phyloP scores from a whole-genome alignment of 495 filamentous ascomycete genomes.

The Jackrogersella minutella region DNA sequence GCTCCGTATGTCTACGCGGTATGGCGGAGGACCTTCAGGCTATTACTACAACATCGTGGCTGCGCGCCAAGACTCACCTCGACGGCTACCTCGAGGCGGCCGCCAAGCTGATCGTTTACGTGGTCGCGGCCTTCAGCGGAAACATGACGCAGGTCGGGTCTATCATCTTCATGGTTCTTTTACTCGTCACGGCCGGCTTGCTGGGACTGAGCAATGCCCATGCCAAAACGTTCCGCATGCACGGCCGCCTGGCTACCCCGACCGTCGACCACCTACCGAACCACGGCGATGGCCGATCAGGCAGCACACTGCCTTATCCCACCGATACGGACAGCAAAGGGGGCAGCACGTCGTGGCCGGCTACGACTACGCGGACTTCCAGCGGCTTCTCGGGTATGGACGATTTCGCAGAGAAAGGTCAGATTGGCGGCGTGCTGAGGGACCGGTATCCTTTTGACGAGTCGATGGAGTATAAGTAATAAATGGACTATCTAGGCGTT shows the following conservation, averaged over 20 bases:
- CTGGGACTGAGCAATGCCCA: constrained; percentile 61
- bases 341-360: constrained; percentile 38
- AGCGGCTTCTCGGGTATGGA: constrained; percentile 38
- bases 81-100: constrained; percentile 57
- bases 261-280: constrained; percentile 37
- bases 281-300: too few relatives aligned
- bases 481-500: background rate
- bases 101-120: constrained; percentile 64
- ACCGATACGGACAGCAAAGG: constrained; percentile 24
- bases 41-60: constrained; percentile 64
- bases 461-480: constrained; percentile 31
- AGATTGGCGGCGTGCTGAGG: constrained; percentile 34
- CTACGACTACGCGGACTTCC: constrained; percentile 26
- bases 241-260: constrained; percentile 49
- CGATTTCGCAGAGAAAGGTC: constrained; percentile 44
- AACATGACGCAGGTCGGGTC: constrained; percentile 60
- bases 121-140: constrained; percentile 58
- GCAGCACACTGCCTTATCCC: constrained; percentile 30
- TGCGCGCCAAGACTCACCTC: constrained; percentile 57
- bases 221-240: constrained; percentile 51
- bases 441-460: constrained; percentile 39
- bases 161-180: constrained; percentile 56
- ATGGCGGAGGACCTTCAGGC: constrained; percentile 63
- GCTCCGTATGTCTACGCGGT: constrained; percentile 59
- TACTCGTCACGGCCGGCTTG: constrained; percentile 58